Percentiles rank a stretch among this genome's conserved stretches.
These are phyloP conservation scores for Diddensiella transvaalensis DNA, from an alignment of 805 yeast genomes.

Conservation along the genomic window DNA sequence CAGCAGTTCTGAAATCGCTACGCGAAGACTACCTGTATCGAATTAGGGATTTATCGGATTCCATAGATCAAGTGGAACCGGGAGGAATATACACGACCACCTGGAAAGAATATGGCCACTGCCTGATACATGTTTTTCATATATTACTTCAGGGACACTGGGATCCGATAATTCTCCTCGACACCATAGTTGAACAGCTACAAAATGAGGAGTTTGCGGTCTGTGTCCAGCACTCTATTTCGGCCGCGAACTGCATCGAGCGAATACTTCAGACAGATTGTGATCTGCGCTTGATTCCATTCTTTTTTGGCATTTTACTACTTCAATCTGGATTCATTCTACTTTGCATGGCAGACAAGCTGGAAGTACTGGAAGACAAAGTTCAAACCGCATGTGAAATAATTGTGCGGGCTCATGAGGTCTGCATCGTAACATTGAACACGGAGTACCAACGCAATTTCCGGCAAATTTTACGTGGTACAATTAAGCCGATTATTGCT, in stretches of 20 bases:
- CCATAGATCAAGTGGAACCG: conserved; percentile 11
- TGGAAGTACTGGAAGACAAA: conserved; percentile 20
- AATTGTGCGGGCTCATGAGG: conserved; percentile 32
- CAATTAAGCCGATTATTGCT: conserved; percentile 20
- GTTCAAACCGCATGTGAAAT: conserved; percentile 29
- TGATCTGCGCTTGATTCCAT: conserved; percentile 28
- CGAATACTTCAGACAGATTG: conserved; percentile 27
- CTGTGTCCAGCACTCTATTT: conserved; percentile 26
- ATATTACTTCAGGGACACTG: conserved; percentile 26
- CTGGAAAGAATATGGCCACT: conserved; percentile 23
- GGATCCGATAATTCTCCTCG: conserved; percentile 29
- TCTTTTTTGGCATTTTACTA: conserved; percentile 30
- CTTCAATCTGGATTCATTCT: conserved; percentile 27
- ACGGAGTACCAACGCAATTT: conserved; percentile 33
- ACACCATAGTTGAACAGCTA: conserved; percentile 21
- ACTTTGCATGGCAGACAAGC: conserved; percentile 24
- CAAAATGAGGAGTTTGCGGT: conserved; percentile 20
- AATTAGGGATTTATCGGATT: conserved; percentile 5
- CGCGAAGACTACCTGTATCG: not conserved
- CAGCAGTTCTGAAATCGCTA: conserved; percentile 4
- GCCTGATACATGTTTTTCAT: conserved; percentile 26
- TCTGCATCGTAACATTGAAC: conserved; percentile 30
- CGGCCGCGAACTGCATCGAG: conserved; percentile 24
- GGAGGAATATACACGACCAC: conserved; percentile 4
- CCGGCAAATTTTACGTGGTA: conserved; percentile 29